Base-by-base conservation (phyloP, 495 filamentous ascomycete species). In the Hypomontagnella submonticulosa region DNA sequence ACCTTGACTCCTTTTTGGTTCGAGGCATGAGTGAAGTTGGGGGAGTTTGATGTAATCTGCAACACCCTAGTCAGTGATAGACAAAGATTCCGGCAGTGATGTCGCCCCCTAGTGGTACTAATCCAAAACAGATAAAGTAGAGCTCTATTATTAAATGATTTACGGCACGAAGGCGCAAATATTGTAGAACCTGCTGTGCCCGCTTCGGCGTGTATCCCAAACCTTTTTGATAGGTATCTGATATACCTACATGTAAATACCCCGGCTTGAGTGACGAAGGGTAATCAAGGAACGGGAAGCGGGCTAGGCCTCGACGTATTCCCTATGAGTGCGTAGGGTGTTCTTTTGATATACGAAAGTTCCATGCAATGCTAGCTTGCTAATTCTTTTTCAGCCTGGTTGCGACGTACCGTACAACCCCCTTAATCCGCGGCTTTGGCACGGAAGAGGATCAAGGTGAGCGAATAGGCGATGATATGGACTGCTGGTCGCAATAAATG, bases 391-490 rank as follows among this genome's bases (percentile, higher is more conserved):
- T 27, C 23, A 27, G 23, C 23, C 23, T 27, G 23, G 23, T 27
- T 27, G 6, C 23, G 6, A 27, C 23, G 23, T 27, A 6, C 23
- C 23, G 6, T 2, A 6, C 23, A 27, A 27, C 23, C 23, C 23
- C 23, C 23, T 6, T 27, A 42, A 46, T n/a, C 38, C 27, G 20
- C 9, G 27, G 32, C 30, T 18, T 5, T 12, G 9, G 51, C 15
- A 43, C n/a, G 36, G 38, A 20, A 54, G 53, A 59, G 43, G 42
- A 54, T 48, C 34, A 42, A 59, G 42, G 18, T 55, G n/a, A 59
- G 15, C 49, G 36, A 59, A 58, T 58, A 46, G 11, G 37, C 33
- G 49, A 36, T 16, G 12, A 40, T 15, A 18, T 7, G 19, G 15
- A 40, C 3, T 12, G 19, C 32, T 38, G 30, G 47, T 23, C 16